Conservation (phyloP, 805 yeast species). For the Cyberlindnera saturnus region DNA sequence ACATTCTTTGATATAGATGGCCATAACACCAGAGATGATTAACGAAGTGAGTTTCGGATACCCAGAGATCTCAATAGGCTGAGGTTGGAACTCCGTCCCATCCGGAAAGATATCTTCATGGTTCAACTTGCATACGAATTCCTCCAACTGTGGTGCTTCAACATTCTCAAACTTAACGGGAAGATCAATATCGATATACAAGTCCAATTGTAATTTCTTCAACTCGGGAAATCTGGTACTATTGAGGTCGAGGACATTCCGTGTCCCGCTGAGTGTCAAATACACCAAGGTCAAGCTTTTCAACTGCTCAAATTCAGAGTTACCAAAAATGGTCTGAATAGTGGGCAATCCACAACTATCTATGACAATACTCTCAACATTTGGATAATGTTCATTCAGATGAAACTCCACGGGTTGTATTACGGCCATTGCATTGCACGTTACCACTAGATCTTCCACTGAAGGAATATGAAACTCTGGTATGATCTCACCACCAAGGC, state of each 20-base stretch:
- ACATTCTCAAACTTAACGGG: not conserved
- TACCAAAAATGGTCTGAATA: not conserved
- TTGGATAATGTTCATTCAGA: constrained; percentile 1
- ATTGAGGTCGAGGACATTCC: not conserved
- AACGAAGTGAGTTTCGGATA: constrained; percentile 1
- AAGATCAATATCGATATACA: not conserved
- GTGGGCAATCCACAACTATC: constrained; percentile 1
- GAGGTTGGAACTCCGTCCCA: not conserved
- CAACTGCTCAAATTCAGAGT: not conserved
- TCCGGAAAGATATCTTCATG: not conserved
- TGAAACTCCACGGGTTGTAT: not conserved
- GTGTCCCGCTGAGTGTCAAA: not conserved
- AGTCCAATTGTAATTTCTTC: constrained; percentile 1
- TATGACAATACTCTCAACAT: constrained; percentile 2
- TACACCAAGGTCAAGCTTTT: constrained; percentile 2
- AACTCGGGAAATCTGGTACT: constrained; percentile 3
- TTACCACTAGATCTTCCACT: constrained; percentile 1
- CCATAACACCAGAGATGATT: constrained; percentile 3
- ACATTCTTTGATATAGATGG: constrained; percentile 1
- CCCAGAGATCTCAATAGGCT: not conserved
- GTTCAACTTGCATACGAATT: constrained; percentile 3
- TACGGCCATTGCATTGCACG: not conserved
- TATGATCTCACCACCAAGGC: constrained; percentile 2
- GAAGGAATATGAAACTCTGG: constrained; percentile 5
- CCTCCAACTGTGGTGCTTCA: constrained; percentile 1